Percentiles rank a stretch among this genome's conserved stretches.
phyloP scores from a whole-genome alignment of 805 yeast genomes.

The Starmerella floricola region DNA sequence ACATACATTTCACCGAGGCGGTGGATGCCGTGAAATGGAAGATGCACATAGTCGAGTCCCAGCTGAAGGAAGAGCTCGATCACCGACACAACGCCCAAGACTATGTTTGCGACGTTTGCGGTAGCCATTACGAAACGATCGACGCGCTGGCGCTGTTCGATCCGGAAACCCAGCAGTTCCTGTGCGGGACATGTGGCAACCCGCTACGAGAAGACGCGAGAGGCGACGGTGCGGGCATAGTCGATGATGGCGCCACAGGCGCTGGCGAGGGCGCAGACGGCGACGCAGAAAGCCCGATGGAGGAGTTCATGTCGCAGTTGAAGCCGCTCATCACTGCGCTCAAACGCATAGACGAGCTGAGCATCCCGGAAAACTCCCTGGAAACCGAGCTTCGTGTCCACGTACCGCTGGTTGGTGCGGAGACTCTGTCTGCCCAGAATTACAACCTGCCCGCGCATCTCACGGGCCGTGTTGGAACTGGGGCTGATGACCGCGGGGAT shows the following conservation, averaged over 20 bases:
- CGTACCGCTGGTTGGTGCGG: conserved; percentile 40
- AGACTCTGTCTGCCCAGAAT: conserved; percentile 10
- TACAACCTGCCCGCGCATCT: conserved; percentile 17
- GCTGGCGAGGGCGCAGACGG: conserved; percentile 1
- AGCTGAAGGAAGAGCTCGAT: conserved; percentile 68
- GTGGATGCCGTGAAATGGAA: conserved; percentile 96
- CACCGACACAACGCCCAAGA: conserved; percentile 88
- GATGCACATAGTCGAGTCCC: conserved; percentile 71
- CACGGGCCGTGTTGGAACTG: conserved; percentile 4
- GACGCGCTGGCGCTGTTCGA: conserved; percentile 77
- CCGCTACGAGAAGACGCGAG: conserved; percentile 68
- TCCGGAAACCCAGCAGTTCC: conserved; percentile 66
- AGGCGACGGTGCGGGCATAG: conserved; percentile 57
- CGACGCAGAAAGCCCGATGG: conserved; percentile 36
- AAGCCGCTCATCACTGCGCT: conserved; percentile 76
- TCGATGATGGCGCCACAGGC: conserved; percentile 34
- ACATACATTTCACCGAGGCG: conserved; percentile 81
- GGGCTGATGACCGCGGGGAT: conserved; percentile 4
- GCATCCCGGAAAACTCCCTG: conserved; percentile 77
- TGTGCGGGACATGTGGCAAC: conserved; percentile 75
- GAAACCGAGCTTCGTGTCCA: conserved; percentile 72
- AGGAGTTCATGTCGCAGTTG: conserved; percentile 74
- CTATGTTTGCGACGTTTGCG: conserved; percentile 78
- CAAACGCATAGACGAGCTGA: conserved; percentile 68
- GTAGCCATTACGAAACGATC: conserved; percentile 64